These are phyloP conservation scores for Penicillium freii DNA, from an alignment of 2,329 filamentous ascomycete species.

Conservation along the genomic window DNA sequence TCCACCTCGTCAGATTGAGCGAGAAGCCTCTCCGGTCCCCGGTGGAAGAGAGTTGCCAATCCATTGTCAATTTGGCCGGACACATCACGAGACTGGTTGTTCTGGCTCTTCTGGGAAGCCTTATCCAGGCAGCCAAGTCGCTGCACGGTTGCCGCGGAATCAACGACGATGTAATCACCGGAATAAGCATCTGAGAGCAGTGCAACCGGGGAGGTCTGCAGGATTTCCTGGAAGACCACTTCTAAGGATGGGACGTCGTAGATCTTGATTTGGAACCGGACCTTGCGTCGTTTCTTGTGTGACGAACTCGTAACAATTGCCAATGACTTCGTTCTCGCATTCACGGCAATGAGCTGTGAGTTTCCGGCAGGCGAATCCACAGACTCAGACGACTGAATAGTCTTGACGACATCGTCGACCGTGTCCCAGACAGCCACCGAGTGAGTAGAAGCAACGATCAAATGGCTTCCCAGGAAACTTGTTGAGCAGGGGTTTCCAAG, in stretches of 20 bases:
- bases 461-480: slow-evolving; percentile 67
- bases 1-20: slow-evolving; percentile 9
- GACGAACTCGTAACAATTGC: slow-evolving; percentile 55
- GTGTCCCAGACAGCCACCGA: slow-evolving; percentile 76
- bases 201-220: slow-evolving; percentile 61
- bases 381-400: slow-evolving; percentile 57
- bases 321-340: slow-evolving; percentile 63
- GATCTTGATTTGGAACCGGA: slow-evolving; percentile 56
- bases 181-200: slow-evolving; percentile 63
- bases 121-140: slow-evolving; percentile 32
- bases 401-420: slow-evolving; percentile 71
- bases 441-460: slow-evolving; percentile 72
- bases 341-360: slow-evolving; percentile 60
- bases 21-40: slow-evolving; percentile 10
- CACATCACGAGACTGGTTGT: slow-evolving; percentile 22
- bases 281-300: slow-evolving; percentile 49
- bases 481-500: slow-evolving; percentile 65
- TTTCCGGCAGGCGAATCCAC: slow-evolving; percentile 7
- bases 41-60: slow-evolving; percentile 37
- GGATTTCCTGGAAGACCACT: slow-evolving; percentile 57
- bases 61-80: slow-evolving; percentile 31
- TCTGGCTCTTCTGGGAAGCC: slow-evolving; percentile 22
- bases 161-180: slow-evolving; percentile 72
- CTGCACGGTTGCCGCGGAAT: slow-evolving; percentile 72
- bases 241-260: slow-evolving; percentile 63